Percentiles rank a stretch among this genome's conserved stretches.
Evolutionary conservation across 345 rosid genomes (phyloP).

Genomic region (Diplotaxis tenuifolia): DNA sequence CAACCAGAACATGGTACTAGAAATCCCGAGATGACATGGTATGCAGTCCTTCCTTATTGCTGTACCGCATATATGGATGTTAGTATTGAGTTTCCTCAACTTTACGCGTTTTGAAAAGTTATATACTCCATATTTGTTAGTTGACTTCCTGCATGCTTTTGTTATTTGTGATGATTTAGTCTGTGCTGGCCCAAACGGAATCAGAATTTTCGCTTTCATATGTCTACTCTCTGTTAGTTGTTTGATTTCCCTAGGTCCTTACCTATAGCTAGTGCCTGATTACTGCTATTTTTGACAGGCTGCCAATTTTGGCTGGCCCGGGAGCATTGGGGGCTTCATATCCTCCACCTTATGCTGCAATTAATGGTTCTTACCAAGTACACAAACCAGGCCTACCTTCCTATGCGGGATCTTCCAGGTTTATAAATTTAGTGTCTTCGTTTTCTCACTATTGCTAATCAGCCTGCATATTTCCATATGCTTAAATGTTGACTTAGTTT

Average conservation of each 20-base stretch:
- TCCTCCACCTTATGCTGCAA: constrained; percentile 70
- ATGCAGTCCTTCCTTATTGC: constrained; percentile 21
- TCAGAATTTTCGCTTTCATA: constrained; percentile 1
- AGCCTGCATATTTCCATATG: not conserved
- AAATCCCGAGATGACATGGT: constrained; percentile 98
- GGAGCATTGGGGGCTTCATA: constrained; percentile 77
- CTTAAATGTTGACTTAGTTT: not conserved
- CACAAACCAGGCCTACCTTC: constrained; percentile 56
- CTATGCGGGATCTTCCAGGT: constrained; percentile 63
- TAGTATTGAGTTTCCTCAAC: not conserved
- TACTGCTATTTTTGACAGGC: constrained; percentile 45
- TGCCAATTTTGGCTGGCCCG: constrained; percentile 81
- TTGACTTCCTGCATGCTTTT: not conserved
- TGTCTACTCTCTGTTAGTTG: not conserved
- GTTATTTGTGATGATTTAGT: not conserved
- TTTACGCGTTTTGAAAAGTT: not conserved
- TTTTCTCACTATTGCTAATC: constrained; percentile 2
- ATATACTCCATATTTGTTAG: not conserved
- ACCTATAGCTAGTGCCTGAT: not conserved
- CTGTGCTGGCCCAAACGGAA: not conserved
- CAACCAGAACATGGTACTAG: constrained; percentile 78
- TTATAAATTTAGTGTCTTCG: not conserved
- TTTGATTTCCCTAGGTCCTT: not conserved
- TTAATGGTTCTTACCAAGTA: constrained; percentile 71
- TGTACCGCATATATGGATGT: not conserved